A percentile compares a stretch with the other conserved stretches of the same genome.
phyloP scores from a whole-genome alignment of 75 land plant species.

The Selaginella moellendorffii region DNA sequence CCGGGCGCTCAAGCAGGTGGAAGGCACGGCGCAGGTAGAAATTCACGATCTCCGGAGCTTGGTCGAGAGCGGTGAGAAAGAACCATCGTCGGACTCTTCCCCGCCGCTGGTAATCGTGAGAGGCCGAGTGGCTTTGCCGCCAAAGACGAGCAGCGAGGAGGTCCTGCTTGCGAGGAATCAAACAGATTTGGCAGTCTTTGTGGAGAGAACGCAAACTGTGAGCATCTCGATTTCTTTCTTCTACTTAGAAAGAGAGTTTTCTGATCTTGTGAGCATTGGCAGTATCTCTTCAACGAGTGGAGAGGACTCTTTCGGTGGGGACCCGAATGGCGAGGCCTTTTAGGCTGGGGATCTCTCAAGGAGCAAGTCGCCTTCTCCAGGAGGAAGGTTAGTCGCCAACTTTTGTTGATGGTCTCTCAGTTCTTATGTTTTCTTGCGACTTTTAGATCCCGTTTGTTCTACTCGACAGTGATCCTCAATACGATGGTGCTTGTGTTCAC shows the following conservation, averaged over 20 bases:
- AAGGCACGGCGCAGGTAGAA: conserved; percentile 18
- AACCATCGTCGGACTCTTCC: neutral
- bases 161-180: conserved; percentile 20
- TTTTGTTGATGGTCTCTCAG: neutral
- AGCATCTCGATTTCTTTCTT: too few species aligned
- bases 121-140: conserved; percentile 28
- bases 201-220: conserved; percentile 40
- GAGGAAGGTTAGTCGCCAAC: conserved; percentile 31
- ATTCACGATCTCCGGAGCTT: conserved; percentile 36
- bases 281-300: conserved; percentile 78
- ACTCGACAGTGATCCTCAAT: conserved; percentile 25
- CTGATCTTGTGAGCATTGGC: too few species aligned
- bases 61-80: conserved; percentile 9
- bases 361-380: conserved; percentile 34
- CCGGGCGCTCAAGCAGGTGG: conserved; percentile 25
- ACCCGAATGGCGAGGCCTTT: conserved; percentile 36
- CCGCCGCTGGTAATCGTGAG: conserved; percentile 34
- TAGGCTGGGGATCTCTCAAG: conserved; percentile 41
- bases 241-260: too few species aligned
- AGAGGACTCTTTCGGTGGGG: conserved; percentile 60
- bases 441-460: conserved; percentile 86
- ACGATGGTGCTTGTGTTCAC: conserved; percentile 28
- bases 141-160: conserved; percentile 9
- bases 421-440: neutral
- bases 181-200: conserved; percentile 27